These are phyloP conservation scores for California macrophylla DNA, from an alignment of 441 rosid genomes.

Conservation along the genomic window DNA sequence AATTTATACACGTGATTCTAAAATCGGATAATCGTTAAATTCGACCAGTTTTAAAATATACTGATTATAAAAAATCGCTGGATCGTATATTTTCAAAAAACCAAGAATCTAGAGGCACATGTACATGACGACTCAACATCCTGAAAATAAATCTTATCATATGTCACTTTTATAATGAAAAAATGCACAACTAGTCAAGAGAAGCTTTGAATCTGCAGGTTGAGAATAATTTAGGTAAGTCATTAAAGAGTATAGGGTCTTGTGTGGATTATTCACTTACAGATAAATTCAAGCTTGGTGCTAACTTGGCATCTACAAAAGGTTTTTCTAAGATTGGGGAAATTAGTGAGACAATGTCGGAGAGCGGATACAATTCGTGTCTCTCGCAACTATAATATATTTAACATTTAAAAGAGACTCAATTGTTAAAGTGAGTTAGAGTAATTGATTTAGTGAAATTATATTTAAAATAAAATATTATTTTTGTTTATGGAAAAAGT, in stretches of 20 bases:
- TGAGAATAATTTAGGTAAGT: not conserved
- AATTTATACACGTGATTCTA: too few species aligned
- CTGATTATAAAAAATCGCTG: too few species aligned
- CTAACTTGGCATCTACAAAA: slow-evolving; percentile 9
- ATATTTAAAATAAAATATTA: too few species aligned
- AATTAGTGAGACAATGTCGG: not conserved
- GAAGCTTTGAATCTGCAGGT: not conserved
- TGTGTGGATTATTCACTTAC: slow-evolving; percentile 21
- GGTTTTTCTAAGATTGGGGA: not conserved
- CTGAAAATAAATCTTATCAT: not conserved
- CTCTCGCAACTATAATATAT: slow-evolving; percentile 10
- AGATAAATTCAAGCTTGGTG: not conserved
- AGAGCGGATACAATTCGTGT: not conserved
- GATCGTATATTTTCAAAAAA: too few species aligned
- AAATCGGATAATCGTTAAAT: too few species aligned
- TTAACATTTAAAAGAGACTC: too few species aligned
- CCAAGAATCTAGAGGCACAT: not conserved
- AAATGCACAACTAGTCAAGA: not conserved
- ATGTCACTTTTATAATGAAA: not conserved
- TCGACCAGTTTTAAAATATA: too few species aligned
- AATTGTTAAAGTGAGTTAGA: too few species aligned
- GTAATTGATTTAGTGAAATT: not conserved
- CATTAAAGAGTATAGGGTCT: not conserved
- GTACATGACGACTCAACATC: not conserved
- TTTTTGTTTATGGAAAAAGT: not conserved